A percentile compares a stretch with the other conserved stretches of the same genome.
Evolutionary conservation across 2,329 filamentous ascomycete species (phyloP).

Genomic region (Colletotrichum tabaci): DNA sequence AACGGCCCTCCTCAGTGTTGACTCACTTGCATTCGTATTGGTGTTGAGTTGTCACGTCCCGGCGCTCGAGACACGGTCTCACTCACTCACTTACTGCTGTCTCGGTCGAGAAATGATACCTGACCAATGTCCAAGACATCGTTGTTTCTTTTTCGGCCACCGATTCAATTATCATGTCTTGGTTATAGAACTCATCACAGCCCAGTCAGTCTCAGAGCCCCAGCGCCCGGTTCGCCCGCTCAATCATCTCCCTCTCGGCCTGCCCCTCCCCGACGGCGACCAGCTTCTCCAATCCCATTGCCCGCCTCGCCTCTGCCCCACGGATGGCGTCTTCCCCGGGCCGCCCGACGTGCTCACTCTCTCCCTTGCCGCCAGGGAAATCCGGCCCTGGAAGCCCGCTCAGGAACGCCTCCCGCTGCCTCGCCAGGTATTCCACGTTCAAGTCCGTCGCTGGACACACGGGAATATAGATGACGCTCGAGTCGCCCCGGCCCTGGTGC

Average conservation of each 20-base stretch:
- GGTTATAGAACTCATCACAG: not conserved
- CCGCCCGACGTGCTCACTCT: slow-evolving; percentile 67
- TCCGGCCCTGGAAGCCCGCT: slow-evolving; percentile 78
- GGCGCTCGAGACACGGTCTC: too few species aligned
- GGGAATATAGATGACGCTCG: slow-evolving; percentile 91
- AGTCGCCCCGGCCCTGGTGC: slow-evolving; percentile 80
- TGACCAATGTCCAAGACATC: not conserved
- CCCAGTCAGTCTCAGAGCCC: slow-evolving; percentile 51
- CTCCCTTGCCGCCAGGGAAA: slow-evolving; percentile 80
- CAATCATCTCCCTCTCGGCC: slow-evolving; percentile 56
- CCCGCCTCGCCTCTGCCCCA: slow-evolving; percentile 53
- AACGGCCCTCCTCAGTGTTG: too few species aligned
- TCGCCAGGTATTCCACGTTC: slow-evolving; percentile 79
- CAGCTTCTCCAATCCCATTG: slow-evolving; percentile 63
- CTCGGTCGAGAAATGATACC: too few species aligned
- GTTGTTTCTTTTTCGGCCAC: not conserved
- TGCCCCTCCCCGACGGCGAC: slow-evolving; percentile 42
- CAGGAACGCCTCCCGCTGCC: slow-evolving; percentile 81
- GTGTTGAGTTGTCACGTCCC: too few species aligned
- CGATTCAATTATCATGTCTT: not conserved
- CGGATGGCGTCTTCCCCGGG: slow-evolving; percentile 57
- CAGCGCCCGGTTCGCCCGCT: slow-evolving; percentile 60
- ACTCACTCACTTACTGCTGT: too few species aligned
- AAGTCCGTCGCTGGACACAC: slow-evolving; percentile 83
- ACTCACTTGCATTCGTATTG: too few species aligned